Evolutionary conservation across 225 moss, liverwort and hornwort genomes (phyloP).

Genomic region (Pleurozium schreberi): DNA sequence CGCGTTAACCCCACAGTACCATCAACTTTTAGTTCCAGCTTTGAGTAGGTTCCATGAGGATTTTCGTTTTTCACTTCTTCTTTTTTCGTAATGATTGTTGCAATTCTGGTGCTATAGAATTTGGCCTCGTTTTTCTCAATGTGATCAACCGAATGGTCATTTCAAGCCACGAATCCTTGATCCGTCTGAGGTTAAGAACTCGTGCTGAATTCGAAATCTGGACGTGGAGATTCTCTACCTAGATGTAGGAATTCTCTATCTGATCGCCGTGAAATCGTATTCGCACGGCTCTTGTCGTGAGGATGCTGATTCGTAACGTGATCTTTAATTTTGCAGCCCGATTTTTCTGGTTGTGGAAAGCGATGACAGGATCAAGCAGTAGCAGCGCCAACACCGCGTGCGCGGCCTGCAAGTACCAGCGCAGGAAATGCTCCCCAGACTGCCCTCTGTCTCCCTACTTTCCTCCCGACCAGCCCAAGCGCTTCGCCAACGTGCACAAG

Average conservation of each 20-base stretch:
- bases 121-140: neutral
- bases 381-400: constrained; percentile 29
- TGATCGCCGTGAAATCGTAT: neutral
- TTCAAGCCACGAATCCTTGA: neutral
- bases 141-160: neutral
- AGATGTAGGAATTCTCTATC: neutral
- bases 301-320: neutral
- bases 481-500: constrained; percentile 51
- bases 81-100: neutral
- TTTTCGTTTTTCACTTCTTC: neutral
- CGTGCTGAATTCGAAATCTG: neutral
- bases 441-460: constrained; percentile 58
- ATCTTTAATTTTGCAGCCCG: neutral
- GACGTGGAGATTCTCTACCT: neutral
- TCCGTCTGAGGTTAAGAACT: neutral
- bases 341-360: neutral
- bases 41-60: neutral
- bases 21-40: neutral
- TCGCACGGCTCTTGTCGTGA: neutral
- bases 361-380: constrained; percentile 5
- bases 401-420: constrained; percentile 54
- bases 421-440: constrained; percentile 45
- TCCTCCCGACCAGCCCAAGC: constrained; percentile 46
- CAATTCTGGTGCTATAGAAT: neutral
- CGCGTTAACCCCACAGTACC: neutral